These are phyloP conservation scores for Miamiensis avidus DNA, from an alignment of 169 alveolate species.

Conservation along the genomic window DNA sequence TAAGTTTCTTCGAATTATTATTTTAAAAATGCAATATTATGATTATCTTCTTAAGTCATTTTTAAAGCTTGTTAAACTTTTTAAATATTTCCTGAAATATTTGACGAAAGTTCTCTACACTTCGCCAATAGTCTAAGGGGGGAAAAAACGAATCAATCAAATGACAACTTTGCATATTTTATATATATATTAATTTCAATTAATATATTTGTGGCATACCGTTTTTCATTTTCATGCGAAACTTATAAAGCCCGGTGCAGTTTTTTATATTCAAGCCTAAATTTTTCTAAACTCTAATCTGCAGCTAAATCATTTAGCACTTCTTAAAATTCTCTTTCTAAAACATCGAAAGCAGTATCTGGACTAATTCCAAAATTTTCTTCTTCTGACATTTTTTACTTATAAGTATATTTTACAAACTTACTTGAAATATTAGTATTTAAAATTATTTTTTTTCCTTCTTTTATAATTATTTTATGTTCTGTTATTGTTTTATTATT, in stretches of 20 bases:
- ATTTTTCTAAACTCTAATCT: slow-evolving; percentile 61
- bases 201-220: no score
- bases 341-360: slow-evolving; percentile 29
- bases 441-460: no score
- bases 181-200: no score
- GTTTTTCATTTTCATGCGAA: slow-evolving; percentile 60
- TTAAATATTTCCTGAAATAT: slow-evolving; percentile 56
- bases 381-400: not conserved
- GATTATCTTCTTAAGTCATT: slow-evolving; percentile 63
- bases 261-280: slow-evolving; percentile 60
- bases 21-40: slow-evolving; percentile 48
- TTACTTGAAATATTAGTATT: no score
- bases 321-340: slow-evolving; percentile 48
- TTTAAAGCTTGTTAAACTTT: slow-evolving; percentile 64
- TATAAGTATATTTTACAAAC: no score
- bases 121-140: slow-evolving; percentile 36
- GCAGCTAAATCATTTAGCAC: slow-evolving; percentile 58
- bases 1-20: slow-evolving; percentile 55
- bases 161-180: slow-evolving; percentile 5
- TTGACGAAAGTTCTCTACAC: slow-evolving; percentile 63
- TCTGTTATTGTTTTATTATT: no score
- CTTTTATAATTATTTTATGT: no score
- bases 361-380: slow-evolving; percentile 11
- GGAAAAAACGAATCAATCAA: no score
- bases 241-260: slow-evolving; percentile 65